A percentile compares a stretch with the other conserved stretches of the same genome.
phyloP scores from a whole-genome alignment of 106 monocot species.

The Allium sativum region DNA sequence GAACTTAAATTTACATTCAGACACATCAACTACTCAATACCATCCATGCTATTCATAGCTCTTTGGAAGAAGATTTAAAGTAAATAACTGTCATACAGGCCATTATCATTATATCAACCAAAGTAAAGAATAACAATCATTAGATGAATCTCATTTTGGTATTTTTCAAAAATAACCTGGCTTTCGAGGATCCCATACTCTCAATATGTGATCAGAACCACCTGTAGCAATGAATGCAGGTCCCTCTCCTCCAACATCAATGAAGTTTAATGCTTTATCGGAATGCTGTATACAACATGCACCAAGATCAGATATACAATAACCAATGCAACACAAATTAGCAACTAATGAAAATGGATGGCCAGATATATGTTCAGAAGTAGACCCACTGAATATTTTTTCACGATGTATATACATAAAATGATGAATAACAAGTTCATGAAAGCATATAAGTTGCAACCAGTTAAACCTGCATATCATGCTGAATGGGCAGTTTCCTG shows the following conservation, averaged over 20 bases:
- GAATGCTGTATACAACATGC: slow-evolving; percentile 31
- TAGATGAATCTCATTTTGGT: too few relatives aligned
- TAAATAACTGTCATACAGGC: too few relatives aligned
- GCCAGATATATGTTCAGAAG: too few relatives aligned
- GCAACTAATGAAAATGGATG: neutral
- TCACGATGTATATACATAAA: neutral
- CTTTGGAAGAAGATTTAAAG: too few relatives aligned
- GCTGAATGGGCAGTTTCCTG: slow-evolving; percentile 39
- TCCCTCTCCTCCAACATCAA: slow-evolving; percentile 88
- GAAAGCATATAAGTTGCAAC: neutral
- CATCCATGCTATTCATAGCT: too few relatives aligned
- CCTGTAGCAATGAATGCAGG: slow-evolving; percentile 84
- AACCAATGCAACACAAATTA: neutral
- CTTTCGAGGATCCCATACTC: slow-evolving; percentile 97
- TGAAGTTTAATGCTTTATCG: slow-evolving; percentile 78
- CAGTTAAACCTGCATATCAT: slow-evolving; percentile 21
- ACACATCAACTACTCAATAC: too few relatives aligned
- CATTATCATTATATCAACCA: too few relatives aligned
- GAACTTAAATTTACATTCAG: too few relatives aligned
- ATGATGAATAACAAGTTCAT: neutral
- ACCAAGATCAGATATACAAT: slow-evolving; percentile 3
- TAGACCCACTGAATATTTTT: too few relatives aligned
- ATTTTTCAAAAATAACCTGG: slow-evolving; percentile 45
- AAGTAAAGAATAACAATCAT: too few relatives aligned
- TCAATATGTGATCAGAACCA: slow-evolving; percentile 74